Evolutionary conservation across 768 basidiomycete species (phyloP).

Genomic region (Cystofilobasidium bisporidii): DNA sequence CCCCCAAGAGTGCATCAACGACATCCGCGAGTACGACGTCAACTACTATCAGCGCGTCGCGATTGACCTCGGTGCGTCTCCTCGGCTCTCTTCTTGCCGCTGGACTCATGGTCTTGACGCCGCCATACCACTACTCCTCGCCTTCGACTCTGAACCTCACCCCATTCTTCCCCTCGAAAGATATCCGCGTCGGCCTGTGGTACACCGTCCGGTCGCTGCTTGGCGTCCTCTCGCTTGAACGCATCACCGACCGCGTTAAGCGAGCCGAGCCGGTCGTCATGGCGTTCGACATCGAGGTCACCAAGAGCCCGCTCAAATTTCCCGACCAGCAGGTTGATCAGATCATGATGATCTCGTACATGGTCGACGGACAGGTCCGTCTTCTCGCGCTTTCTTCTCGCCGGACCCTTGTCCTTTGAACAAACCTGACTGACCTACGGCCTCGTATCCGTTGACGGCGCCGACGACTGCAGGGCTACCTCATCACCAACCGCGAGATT

Average conservation of each 20-base stretch:
- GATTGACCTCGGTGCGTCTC: slow-evolving; percentile 75
- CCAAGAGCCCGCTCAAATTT: slow-evolving; percentile 98
- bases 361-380: slow-evolving; percentile 74
- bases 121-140: too few relatives aligned
- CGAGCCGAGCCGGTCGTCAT: slow-evolving; percentile 98
- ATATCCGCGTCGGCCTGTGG: slow-evolving; percentile 96
- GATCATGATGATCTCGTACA: slow-evolving; percentile 99
- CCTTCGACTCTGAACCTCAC: too few relatives aligned
- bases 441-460: too few relatives aligned
- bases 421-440: not conserved
- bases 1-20: slow-evolving; percentile 84
- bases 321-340: slow-evolving; percentile 92
- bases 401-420: not conserved
- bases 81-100: too few relatives aligned
- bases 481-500: slow-evolving; percentile 96
- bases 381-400: not conserved
- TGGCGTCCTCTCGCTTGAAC: slow-evolving; percentile 64
- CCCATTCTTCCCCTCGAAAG: slow-evolving; percentile 40
- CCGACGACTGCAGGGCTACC: slow-evolving; percentile 52
- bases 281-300: slow-evolving; percentile 98
- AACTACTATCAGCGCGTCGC: slow-evolving; percentile 98
- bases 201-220: slow-evolving; percentile 75
- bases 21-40: slow-evolving; percentile 91
- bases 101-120: too few relatives aligned
- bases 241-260: slow-evolving; percentile 74